Evolutionary conservation across 495 filamentous ascomycete genomes (phyloP), one percentile per base, ranked within the genome.

Genomic region (Hypoxylon subgilvum): DNA sequence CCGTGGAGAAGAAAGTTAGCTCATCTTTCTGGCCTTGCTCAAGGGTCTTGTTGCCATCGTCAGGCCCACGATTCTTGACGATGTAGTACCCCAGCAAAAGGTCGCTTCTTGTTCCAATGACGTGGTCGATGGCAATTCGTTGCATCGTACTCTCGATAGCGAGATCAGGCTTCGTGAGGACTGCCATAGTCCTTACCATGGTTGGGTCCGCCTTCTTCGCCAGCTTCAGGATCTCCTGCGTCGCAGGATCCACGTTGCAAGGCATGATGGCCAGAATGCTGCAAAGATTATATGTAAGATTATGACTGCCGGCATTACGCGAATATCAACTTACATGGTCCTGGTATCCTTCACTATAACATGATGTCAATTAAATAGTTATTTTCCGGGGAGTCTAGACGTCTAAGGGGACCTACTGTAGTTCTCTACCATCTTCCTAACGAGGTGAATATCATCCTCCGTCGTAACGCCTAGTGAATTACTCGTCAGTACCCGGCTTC

Each of bases 121-220:
- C 54, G 0, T 86, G 69, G 2, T 81, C 71, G 31, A 67, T 58
- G 2, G 82, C 66, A 2, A 82, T 62, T 1, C 60, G 59, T 4
- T 69, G 51, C 36, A 81, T 75, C 0, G 73, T 75, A 38, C 68
- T 68, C 32, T 86, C 81, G 21, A 79, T 74, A 0, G 68, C 61
- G 14, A 87, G 65, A 42, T 88, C 84, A 0, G 82, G 84, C 61
- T 87, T 87, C 0, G 84, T 87, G 1, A 87, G 57, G 8, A 88
- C 76, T 4, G 82, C 80, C 2, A 88, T 60, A 0, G 85, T 87
- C 13, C 84, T 74, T 17, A 76, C 46, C 2, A 81, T 80, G 4
- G 69, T 50, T 0, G 67, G 67, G 65, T 88, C 84, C 19, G 63
- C 55, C 41, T 80, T 71, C 10, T 78, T 68, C 0, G 85, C 82